phyloP scores from a whole-genome alignment of 306 rosid species.

The Rosa persica region DNA sequence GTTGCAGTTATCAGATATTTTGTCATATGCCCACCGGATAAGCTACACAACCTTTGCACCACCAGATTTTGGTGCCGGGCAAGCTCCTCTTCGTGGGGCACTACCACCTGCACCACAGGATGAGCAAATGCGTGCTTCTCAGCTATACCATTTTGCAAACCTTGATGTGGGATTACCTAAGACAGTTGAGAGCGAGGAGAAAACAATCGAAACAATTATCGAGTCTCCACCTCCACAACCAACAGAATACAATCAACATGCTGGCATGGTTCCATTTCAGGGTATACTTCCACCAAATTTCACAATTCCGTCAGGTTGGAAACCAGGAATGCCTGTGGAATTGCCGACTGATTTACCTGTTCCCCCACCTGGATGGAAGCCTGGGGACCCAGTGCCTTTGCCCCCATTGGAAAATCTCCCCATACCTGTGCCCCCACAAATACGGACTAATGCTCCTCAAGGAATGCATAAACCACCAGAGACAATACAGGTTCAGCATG shows the following conservation, averaged over 20 bases:
- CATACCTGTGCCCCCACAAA: conserved; percentile 49
- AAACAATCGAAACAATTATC: conserved; percentile 59
- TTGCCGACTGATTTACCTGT: conserved; percentile 70
- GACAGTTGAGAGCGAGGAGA: conserved; percentile 55
- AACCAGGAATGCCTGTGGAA: conserved; percentile 91
- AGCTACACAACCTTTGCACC: conserved; percentile 96
- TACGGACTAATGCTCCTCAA: conserved; percentile 46
- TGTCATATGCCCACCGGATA: conserved; percentile 81
- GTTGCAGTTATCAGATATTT: conserved; percentile 62
- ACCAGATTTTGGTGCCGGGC: conserved; percentile 90
- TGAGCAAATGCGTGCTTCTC: conserved; percentile 96
- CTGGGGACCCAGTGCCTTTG: conserved; percentile 92
- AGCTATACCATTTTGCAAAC: conserved; percentile 72
- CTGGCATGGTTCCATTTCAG: conserved; percentile 55
- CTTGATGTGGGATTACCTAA: conserved; percentile 90
- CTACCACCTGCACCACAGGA: conserved; percentile 96
- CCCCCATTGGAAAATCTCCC: conserved; percentile 63
- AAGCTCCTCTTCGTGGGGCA: conserved; percentile 79
- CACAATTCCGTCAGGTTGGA: conserved; percentile 85
- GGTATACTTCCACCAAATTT: conserved; percentile 78
- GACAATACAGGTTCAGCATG: conserved; percentile 84
- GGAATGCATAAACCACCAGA: conserved; percentile 55
- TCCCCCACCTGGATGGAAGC: conserved; percentile 97
- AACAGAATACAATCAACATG: conserved; percentile 40
- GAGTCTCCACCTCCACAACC: conserved; percentile 54